Percentiles rank a stretch among this genome's conserved stretches.
Evolutionary conservation across 495 filamentous ascomycete genomes (phyloP).

Genomic region (Podospora conica): DNA sequence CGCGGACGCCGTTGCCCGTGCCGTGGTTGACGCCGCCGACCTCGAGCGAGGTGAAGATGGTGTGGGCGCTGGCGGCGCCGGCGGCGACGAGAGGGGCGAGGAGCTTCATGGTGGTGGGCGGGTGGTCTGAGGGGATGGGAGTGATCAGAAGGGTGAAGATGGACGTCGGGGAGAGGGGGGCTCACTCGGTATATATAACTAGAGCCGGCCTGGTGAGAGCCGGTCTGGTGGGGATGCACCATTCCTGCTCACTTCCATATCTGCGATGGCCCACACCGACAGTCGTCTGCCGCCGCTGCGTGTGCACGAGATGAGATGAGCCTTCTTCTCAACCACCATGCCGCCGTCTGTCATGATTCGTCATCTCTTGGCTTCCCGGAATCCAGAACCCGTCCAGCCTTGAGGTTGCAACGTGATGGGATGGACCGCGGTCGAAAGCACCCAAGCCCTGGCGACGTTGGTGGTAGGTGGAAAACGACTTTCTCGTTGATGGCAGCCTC

Average conservation of each 20-base stretch:
- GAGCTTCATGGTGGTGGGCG: constrained; percentile 22
- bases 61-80: constrained; percentile 26
- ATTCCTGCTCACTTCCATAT: too few species aligned
- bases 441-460: background rate
- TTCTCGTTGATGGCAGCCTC: background rate
- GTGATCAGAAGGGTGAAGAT: background rate
- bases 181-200: background rate
- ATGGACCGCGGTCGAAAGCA: background rate
- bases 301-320: background rate
- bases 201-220: background rate
- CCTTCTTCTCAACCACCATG: background rate
- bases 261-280: background rate
- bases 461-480: background rate
- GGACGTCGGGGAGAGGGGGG: background rate
- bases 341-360: background rate
- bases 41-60: constrained; percentile 29
- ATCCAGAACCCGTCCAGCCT: background rate
- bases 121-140: background rate
- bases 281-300: background rate
- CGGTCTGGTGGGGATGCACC: background rate
- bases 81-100: constrained; percentile 23
- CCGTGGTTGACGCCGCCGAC: constrained; percentile 27
- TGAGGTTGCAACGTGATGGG: background rate
- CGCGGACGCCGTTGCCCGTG: constrained; percentile 22
- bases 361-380: background rate